phyloP scores from a whole-genome alignment of 140 eudicot genomes.

The Flaveria floridana region DNA sequence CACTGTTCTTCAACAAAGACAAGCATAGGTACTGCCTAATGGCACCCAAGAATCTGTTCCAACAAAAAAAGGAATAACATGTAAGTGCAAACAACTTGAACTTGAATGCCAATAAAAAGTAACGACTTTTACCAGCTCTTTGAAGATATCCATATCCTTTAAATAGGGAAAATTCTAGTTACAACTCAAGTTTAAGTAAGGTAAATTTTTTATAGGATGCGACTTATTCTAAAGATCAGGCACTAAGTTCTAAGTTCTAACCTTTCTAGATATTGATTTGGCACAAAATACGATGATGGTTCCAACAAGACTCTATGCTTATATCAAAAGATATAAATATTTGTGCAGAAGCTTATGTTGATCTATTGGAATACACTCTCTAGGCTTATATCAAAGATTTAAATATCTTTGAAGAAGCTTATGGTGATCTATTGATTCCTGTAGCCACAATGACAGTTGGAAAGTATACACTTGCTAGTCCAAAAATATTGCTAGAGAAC shows the following conservation, averaged over 20 bases:
- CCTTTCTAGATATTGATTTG: background rate
- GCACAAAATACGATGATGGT: background rate
- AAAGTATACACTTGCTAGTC: background rate
- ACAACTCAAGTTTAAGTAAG: background rate
- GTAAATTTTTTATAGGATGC: background rate
- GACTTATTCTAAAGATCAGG: background rate
- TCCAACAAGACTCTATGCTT: background rate
- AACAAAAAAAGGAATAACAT: conserved; percentile 21
- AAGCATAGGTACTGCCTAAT: conserved; percentile 94
- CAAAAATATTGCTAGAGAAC: background rate
- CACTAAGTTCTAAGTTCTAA: background rate
- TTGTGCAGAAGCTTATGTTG: background rate
- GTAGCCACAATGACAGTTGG: conserved; percentile 10
- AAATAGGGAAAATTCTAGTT: background rate
- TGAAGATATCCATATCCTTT: background rate
- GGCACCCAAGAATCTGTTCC: conserved; percentile 93
- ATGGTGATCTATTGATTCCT: background rate
- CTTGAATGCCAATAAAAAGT: background rate
- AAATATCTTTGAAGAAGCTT: background rate
- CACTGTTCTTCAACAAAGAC: conserved; percentile 97
- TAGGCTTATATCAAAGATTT: background rate
- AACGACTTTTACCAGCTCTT: background rate
- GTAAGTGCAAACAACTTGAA: conserved; percentile 29
- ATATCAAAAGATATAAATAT: background rate
- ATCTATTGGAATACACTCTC: background rate